Percentiles rank a stretch among this genome's conserved stretches.
These are phyloP conservation scores for Phytopythium ostracodes DNA, from an alignment of 352 stramenopile species.

Conservation along the genomic window DNA sequence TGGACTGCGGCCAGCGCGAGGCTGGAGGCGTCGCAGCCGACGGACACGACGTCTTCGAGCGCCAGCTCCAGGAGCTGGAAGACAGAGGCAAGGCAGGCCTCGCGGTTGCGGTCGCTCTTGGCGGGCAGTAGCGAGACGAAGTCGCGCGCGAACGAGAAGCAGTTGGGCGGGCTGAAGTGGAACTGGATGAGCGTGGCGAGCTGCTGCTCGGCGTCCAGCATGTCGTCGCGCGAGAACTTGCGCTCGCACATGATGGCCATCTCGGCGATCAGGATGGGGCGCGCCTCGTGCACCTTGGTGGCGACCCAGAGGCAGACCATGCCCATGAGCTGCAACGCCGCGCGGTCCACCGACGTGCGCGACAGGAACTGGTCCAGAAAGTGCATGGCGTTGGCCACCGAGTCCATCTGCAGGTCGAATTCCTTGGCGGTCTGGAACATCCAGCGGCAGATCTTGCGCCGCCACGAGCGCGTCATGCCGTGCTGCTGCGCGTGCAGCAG, in stretches of 20 bases:
- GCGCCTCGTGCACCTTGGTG: constrained; percentile 71
- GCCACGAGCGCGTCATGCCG: constrained; percentile 63
- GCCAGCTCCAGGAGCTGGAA: constrained; percentile 37
- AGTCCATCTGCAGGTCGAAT: constrained; percentile 67
- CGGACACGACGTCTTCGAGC: constrained; percentile 26
- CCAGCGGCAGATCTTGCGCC: constrained; percentile 69
- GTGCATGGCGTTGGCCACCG: constrained; percentile 53
- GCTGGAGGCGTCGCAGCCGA: constrained; percentile 35
- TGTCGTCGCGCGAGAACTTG: constrained; percentile 64
- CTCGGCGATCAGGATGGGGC: constrained; percentile 68
- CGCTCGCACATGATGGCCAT: constrained; percentile 70
- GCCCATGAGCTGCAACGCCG: constrained; percentile 61
- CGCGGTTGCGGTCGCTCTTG: constrained; percentile 12
- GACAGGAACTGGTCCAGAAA: constrained; percentile 74
- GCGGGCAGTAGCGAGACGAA: constrained; percentile 41
- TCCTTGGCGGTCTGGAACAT: constrained; percentile 75
- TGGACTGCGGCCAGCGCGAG: constrained; percentile 43
- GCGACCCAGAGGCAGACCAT: constrained; percentile 74
- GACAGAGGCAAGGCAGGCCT: constrained; percentile 24
- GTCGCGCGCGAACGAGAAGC: constrained; percentile 62
- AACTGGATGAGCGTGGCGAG: constrained; percentile 54
- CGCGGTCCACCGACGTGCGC: constrained; percentile 63
- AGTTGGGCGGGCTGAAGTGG: constrained; percentile 62
- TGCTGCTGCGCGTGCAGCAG: constrained; percentile 39
- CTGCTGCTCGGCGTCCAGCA: constrained; percentile 50